Conservation (phyloP, 148 eudicot species). For the Linanthus parryae region DNA sequence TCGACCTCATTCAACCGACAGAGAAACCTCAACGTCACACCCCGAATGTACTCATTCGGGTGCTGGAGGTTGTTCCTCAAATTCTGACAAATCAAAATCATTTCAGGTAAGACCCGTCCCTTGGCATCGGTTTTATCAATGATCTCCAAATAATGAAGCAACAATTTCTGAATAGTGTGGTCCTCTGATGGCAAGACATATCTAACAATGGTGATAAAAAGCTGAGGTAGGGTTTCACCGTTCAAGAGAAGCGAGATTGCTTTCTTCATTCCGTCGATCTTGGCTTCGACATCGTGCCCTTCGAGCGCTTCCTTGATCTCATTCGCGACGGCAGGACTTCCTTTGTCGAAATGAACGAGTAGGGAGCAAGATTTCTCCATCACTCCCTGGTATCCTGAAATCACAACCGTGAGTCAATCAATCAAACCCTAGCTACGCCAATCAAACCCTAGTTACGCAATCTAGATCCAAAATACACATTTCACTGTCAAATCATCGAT, state of each 20-base stretch:
- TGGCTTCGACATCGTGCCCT: slow-evolving; percentile 47
- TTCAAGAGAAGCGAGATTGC: slow-evolving; percentile 57
- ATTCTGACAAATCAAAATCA: slow-evolving; percentile 69
- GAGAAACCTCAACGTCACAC: slow-evolving; percentile 74
- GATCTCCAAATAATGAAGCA: slow-evolving; percentile 56
- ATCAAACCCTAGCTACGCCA: no score
- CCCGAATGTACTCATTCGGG: slow-evolving; percentile 70
- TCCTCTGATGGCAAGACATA: slow-evolving; percentile 65
- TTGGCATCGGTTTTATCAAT: slow-evolving; percentile 63
- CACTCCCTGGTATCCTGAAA: no score
- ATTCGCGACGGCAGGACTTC: slow-evolving; percentile 66
- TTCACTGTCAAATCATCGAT: no score
- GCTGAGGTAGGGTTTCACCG: slow-evolving; percentile 61
- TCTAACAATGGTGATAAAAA: slow-evolving; percentile 59
- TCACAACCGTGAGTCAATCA: no score
- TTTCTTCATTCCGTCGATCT: slow-evolving; percentile 65
- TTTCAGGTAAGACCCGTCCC: slow-evolving; percentile 50
- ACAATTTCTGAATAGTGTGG: slow-evolving; percentile 58
- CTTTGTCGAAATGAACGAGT: slow-evolving; percentile 60
- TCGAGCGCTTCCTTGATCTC: slow-evolving; percentile 78
- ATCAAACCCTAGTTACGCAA: no score
- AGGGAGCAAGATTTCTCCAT: slow-evolving; percentile 72
- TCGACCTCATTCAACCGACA: slow-evolving; percentile 64
- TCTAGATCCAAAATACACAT: no score
- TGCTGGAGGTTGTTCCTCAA: slow-evolving; percentile 56